Base-by-base conservation (phyloP, 371 early-diverging fungal species). In the Nematocida sp. region DNA sequence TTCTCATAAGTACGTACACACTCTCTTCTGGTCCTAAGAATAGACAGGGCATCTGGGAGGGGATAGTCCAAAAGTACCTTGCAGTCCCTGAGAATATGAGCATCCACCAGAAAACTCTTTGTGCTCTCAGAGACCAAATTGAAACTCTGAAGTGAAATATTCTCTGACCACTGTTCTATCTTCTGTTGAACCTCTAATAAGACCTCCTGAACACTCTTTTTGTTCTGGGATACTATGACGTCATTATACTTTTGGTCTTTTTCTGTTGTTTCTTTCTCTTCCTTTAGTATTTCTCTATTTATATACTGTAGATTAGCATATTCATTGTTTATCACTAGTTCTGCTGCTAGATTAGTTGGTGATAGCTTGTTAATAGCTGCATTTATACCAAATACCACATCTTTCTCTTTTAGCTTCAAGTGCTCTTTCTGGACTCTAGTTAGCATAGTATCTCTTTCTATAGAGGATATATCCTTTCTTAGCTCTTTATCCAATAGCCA, bases 401-500 rank as follows among this genome's bases (percentile, higher is more conserved):
- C 74, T 49, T 70, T 70, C 25, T 70, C 61, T 23, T 70, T 29
- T 3, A 70, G 58, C 32, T 19, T 15, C 40, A 70, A 38, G 46
- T 70, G 49, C 34, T 60, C 46, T 21, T 70, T 19, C 46, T 70
- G 64, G 46, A 80, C 32, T 2, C 51, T 25, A 13, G 61, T 58
- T 29, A 82, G 78, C 17, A 57, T 43, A 21, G 48, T 58, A 17
- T 66, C 66, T 51, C 63, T 60, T n/a, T 74, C 65, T n/a, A 21
- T 38, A 11, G 41, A 21, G 21, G 76, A 49, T 23, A 55, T 45
- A 19, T 60, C 37, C 19, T 17, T 48, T 32, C 43, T 38, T 17
- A 78, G 53, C 43, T 48, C 41, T 34, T 51, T 77, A 49, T 78
- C 75, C 41, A 76, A 52, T 9, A 55, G 34, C 49, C 55, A 27